phyloP scores from a whole-genome alignment of 2,329 filamentous ascomycete species.

The Xylaria multiplex region DNA sequence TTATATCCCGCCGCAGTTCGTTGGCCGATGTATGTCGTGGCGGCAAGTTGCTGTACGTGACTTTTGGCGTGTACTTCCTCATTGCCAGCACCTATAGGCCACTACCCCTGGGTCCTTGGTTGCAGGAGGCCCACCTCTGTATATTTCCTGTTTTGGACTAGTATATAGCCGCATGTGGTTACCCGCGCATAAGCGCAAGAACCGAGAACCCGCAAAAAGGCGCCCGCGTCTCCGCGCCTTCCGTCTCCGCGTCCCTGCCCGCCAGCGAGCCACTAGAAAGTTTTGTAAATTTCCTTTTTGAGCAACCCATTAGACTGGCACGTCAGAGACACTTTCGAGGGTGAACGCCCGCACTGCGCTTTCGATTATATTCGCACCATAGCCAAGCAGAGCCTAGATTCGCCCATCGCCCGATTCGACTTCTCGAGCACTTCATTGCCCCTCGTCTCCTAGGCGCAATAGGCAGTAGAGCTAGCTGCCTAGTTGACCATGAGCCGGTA shows the following conservation, averaged over 20 bases:
- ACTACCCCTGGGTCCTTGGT: conserved; percentile 19
- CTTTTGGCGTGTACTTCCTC: neutral
- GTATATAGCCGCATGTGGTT: conserved; percentile 21
- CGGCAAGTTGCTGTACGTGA: conserved; percentile 8
- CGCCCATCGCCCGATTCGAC: conserved; percentile 8
- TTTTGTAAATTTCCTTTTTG: conserved; percentile 36
- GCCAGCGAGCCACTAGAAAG: conserved; percentile 34
- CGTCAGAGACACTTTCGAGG: conserved; percentile 15
- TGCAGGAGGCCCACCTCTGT: conserved; percentile 18
- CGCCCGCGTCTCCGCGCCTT: conserved; percentile 31
- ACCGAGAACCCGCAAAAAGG: conserved; percentile 21
- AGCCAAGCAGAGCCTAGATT: conserved; percentile 4
- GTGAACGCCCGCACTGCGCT: conserved; percentile 7
- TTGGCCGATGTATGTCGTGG: conserved; percentile 21
- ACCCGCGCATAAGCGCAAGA: conserved; percentile 29
- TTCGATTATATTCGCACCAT: neutral
- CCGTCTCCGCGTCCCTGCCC: conserved; percentile 18
- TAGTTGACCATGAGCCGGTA: conserved; percentile 41
- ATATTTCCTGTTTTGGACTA: conserved; percentile 26
- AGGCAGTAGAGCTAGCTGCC: neutral
- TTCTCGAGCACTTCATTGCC: conserved; percentile 9
- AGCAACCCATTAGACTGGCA: conserved; percentile 29
- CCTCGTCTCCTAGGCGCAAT: conserved; percentile 12
- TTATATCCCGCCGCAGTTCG: neutral
- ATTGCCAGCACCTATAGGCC: conserved; percentile 17